These are phyloP conservation scores for Hippophae rhamnoides DNA, from an alignment of 306 rosid species.

Conservation along the genomic window DNA sequence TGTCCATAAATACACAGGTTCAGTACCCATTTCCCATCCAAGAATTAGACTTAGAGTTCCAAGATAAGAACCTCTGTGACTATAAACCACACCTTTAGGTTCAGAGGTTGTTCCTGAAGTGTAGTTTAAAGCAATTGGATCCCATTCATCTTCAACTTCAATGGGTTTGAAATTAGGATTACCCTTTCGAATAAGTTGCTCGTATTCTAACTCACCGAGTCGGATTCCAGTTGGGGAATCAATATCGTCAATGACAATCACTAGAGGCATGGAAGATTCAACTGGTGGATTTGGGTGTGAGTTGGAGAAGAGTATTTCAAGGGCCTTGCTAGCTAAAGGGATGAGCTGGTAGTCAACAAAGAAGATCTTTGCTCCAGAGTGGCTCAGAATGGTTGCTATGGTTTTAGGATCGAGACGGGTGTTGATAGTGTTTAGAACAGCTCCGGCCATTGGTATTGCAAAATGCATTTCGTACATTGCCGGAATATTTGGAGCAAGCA, in stretches of 20 bases:
- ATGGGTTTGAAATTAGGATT: conserved; percentile 24
- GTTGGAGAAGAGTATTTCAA: conserved; percentile 24
- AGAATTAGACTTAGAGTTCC: conserved; percentile 61
- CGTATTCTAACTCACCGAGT: conserved; percentile 66
- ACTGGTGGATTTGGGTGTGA: background rate
- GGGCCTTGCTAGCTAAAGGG: conserved; percentile 44
- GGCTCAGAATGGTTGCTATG: conserved; percentile 67
- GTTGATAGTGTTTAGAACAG: conserved; percentile 68
- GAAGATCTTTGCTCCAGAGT: conserved; percentile 65
- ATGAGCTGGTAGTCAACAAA: conserved; percentile 69
- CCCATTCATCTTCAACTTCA: conserved; percentile 52
- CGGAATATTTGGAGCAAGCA: conserved; percentile 82
- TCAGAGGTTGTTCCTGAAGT: conserved; percentile 90
- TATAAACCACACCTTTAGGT: conserved; percentile 83
- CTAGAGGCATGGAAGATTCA: conserved; percentile 41
- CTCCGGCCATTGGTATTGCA: conserved; percentile 94
- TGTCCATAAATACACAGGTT: conserved; percentile 76
- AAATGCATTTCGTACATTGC: conserved; percentile 98
- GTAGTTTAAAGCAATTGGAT: conserved; percentile 64
- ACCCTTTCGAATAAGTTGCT: conserved; percentile 41
- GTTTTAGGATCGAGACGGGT: conserved; percentile 55
- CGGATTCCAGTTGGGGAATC: conserved; percentile 58
- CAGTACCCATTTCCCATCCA: conserved; percentile 76
- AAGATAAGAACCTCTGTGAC: conserved; percentile 80
- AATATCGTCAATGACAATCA: conserved; percentile 70